Percentiles rank a stretch among this genome's conserved stretches.
Evolutionary conservation across 192 early-diverging fungal species (phyloP).

Genomic region (Coemansia sp.): DNA sequence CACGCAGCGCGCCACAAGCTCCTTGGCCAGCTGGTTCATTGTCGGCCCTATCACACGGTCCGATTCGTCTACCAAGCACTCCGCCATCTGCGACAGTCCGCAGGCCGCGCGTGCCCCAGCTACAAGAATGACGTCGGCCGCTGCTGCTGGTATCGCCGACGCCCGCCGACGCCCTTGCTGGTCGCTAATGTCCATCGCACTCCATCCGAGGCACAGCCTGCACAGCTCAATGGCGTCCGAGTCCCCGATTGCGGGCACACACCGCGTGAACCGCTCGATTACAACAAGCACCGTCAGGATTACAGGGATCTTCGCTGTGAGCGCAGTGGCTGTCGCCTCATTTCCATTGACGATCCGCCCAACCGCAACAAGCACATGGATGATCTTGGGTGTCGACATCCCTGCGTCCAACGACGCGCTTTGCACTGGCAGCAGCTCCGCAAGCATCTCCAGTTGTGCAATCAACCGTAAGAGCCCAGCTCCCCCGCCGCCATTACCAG

Average conservation of each 20-base stretch:
- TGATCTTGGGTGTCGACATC: conserved; percentile 18
- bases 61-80: conserved; percentile 1
- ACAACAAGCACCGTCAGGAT: conserved; percentile 17
- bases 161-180: not conserved
- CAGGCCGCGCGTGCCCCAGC: conserved; percentile 13
- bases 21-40: conserved; percentile 32
- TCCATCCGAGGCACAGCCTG: conserved; percentile 27
- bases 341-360: not conserved
- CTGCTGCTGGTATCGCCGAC: not conserved
- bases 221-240: conserved; percentile 18
- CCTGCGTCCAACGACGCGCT: conserved; percentile 19
- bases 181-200: not conserved
- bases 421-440: conserved; percentile 32
- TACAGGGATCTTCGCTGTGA: conserved; percentile 1
- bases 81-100: conserved; percentile 14
- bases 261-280: conserved; percentile 19
- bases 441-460: conserved; percentile 32
- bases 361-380: conserved; percentile 7
- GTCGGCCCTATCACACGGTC: conserved; percentile 10
- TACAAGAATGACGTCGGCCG: conserved; percentile 7
- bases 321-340: not conserved
- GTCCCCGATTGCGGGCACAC: conserved; percentile 17
- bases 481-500: not conserved
- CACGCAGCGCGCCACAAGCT: conserved; percentile 25
- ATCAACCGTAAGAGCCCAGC: conserved; percentile 4